These are phyloP conservation scores for Aurantiochytrium sp. DNA, from an alignment of 108 stramenopile genomes.

Conservation along the genomic window DNA sequence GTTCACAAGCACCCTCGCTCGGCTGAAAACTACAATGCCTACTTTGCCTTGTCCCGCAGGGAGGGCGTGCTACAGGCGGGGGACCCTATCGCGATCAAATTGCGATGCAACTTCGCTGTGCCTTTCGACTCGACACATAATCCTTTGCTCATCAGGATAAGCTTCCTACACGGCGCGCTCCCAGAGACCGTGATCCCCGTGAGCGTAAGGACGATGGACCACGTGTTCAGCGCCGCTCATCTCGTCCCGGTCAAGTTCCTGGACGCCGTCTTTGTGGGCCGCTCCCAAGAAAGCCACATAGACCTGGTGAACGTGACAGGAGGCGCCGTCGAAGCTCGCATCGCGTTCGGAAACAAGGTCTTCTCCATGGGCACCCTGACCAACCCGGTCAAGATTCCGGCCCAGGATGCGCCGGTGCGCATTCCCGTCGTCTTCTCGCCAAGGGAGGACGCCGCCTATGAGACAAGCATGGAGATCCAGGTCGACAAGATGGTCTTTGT, in stretches of 20 bases:
- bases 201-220: neutral
- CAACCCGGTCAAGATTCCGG: neutral
- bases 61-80: neutral
- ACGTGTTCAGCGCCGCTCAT: neutral
- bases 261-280: neutral
- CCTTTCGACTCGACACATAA: neutral
- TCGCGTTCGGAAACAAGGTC: neutral
- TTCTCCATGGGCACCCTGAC: neutral
- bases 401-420: neutral
- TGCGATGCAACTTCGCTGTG: neutral
- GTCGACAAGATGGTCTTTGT: conserved; percentile 10
- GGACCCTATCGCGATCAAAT: neutral
- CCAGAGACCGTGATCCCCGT: neutral
- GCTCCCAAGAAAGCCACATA: neutral
- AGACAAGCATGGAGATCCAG: neutral
- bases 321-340: neutral
- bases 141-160: neutral
- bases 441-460: neutral
- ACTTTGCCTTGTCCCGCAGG: neutral
- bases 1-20: neutral
- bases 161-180: neutral
- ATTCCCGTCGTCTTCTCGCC: neutral
- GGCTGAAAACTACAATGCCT: conserved; percentile 2
- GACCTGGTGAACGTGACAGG: neutral
- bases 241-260: neutral